A percentile compares a stretch with the other conserved stretches of the same genome.
These are phyloP conservation scores for Dendrobium catenatum DNA, from an alignment of 106 monocot genomes.

Conservation along the genomic window DNA sequence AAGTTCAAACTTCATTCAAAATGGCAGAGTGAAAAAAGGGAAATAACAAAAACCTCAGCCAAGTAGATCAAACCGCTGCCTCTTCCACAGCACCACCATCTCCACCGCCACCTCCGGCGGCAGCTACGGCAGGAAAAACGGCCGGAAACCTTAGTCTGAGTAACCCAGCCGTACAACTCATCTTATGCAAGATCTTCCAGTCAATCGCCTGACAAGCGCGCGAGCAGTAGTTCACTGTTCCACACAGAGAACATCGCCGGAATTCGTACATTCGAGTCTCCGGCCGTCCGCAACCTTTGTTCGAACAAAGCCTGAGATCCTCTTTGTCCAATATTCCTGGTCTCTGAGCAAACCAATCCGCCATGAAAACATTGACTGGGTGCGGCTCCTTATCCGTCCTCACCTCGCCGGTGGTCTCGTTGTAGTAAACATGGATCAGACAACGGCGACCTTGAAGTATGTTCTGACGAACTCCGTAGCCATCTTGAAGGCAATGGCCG, in stretches of 20 bases:
- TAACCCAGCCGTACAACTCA: slow-evolving; percentile 13
- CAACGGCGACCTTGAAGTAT: slow-evolving; percentile 39
- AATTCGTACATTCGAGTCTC: slow-evolving; percentile 60
- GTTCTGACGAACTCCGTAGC: slow-evolving; percentile 59
- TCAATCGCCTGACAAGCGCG: slow-evolving; percentile 47
- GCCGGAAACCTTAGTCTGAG: slow-evolving; percentile 1
- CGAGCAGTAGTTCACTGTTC: slow-evolving; percentile 44
- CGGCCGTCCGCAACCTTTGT: slow-evolving; percentile 40
- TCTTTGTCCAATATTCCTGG: background rate
- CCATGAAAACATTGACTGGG: slow-evolving; percentile 37
- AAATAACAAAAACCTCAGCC: background rate
- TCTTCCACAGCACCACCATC: background rate
- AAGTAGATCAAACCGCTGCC: background rate
- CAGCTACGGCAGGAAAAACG: background rate
- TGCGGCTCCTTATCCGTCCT: slow-evolving; percentile 13
- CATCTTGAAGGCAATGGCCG: slow-evolving; percentile 87
- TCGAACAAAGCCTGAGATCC: slow-evolving; percentile 40
- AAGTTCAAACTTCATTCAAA: background rate
- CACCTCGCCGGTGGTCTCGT: slow-evolving; percentile 24
- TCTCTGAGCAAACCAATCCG: slow-evolving; percentile 23
- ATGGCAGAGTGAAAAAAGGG: background rate
- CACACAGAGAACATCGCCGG: slow-evolving; percentile 45
- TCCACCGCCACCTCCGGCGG: background rate
- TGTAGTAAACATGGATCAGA: slow-evolving; percentile 44
- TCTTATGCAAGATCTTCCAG: slow-evolving; percentile 41